phyloP scores from a whole-genome alignment of 306 rosid genomes.

The Quercus alba region DNA sequence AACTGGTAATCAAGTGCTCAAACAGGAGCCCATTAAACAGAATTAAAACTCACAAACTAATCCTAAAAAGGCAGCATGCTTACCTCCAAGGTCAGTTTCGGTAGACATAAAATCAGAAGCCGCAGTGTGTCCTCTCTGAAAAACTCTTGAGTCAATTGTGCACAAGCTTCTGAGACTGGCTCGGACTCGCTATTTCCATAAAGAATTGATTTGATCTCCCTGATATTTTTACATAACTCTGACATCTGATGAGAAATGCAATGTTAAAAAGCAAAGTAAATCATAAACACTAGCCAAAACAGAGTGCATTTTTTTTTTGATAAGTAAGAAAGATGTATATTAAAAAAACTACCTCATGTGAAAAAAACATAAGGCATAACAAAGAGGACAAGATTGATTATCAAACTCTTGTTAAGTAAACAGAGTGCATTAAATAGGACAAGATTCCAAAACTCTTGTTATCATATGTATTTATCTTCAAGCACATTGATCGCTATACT shows the following conservation, averaged over 20 bases:
- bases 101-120: constrained; percentile 69
- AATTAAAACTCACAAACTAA: neutral
- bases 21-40: neutral
- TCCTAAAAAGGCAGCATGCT: neutral
- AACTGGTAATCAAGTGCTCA: no score
- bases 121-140: constrained; percentile 77
- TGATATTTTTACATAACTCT: constrained; percentile 65
- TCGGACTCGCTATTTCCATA: constrained; percentile 96
- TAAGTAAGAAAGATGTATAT: no score
- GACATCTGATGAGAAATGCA: constrained; percentile 51
- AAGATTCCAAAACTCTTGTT: neutral
- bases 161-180: constrained; percentile 92
- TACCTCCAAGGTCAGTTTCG: constrained; percentile 96
- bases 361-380: no score
- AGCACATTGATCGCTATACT: neutral
- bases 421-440: neutral
- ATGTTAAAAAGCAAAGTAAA: constrained; percentile 26
- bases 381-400: no score
- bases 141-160: constrained; percentile 86
- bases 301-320: neutral
- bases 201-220: constrained; percentile 87
- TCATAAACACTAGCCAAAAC: neutral
- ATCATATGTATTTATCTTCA: neutral
- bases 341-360: no score
- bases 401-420: neutral